These are phyloP conservation scores for Immersiporthe knoxdaviesiana DNA, from an alignment of 2,329 filamentous ascomycete species.

Conservation along the genomic window DNA sequence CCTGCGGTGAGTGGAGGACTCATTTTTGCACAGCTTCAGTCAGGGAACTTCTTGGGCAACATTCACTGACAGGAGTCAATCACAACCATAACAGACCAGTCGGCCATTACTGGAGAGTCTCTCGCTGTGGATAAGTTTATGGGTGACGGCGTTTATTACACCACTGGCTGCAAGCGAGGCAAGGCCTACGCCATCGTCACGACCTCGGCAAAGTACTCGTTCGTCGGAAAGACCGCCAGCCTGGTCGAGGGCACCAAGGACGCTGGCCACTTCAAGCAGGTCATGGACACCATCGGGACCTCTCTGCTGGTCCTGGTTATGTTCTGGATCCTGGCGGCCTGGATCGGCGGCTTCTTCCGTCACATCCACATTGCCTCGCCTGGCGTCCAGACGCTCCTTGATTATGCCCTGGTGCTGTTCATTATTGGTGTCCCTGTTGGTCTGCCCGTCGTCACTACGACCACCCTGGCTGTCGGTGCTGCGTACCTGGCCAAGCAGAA, in stretches of 20 bases:
- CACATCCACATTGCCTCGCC: conserved; percentile 66
- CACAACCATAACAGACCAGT: neutral
- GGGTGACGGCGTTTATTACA: conserved; percentile 77
- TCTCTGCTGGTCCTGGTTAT: conserved; percentile 75
- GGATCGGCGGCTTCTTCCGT: conserved; percentile 81
- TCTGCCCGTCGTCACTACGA: conserved; percentile 80
- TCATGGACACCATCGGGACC: conserved; percentile 82
- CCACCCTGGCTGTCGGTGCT: conserved; percentile 75
- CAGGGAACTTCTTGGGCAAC: neutral
- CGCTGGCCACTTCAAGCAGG: conserved; percentile 76
- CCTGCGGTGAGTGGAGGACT: conserved; percentile 24
- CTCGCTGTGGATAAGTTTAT: conserved; percentile 80
- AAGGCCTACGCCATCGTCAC: conserved; percentile 73
- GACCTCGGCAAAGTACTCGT: conserved; percentile 71
- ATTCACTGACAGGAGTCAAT: neutral
- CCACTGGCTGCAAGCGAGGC: conserved; percentile 79
- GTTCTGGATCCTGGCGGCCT: conserved; percentile 74
- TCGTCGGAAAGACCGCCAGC: conserved; percentile 75
- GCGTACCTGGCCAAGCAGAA: conserved; percentile 78
- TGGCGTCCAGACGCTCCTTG: conserved; percentile 66
- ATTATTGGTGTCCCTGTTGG: conserved; percentile 81
- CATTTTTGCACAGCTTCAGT: neutral
- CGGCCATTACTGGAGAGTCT: conserved; percentile 26
- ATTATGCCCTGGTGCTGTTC: conserved; percentile 70
- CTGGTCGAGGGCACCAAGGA: conserved; percentile 77